Evolutionary conservation across 345 rosid species (phyloP).

Genomic region (Gossypium australe): DNA sequence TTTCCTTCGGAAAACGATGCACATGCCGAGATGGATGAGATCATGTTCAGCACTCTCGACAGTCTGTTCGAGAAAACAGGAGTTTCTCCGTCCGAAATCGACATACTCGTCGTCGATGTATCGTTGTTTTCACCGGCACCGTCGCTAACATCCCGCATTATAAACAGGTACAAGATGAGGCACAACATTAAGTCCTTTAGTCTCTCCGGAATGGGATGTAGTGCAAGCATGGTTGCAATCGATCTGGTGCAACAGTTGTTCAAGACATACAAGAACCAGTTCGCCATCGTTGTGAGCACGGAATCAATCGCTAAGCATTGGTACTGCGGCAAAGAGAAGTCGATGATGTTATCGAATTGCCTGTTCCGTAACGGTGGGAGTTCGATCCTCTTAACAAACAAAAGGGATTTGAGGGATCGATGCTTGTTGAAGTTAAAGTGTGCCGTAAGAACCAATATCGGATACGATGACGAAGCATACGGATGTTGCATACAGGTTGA

Average conservation of each 20-base stretch:
- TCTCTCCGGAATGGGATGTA: conserved; percentile 70
- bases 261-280: conserved; percentile 35
- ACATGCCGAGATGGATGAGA: conserved; percentile 47
- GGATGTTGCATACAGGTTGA: conserved; percentile 56
- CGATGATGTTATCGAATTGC: conserved; percentile 71
- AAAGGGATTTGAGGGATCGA: conserved; percentile 23
- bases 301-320: conserved; percentile 61
- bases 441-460: conserved; percentile 51
- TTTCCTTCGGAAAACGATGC: conserved; percentile 36
- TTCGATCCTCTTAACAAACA: conserved; percentile 62
- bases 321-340: conserved; percentile 63
- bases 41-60: conserved; percentile 42
- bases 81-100: conserved; percentile 42
- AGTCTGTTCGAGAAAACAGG: conserved; percentile 43
- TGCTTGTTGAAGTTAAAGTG: conserved; percentile 45
- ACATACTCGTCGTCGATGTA: conserved; percentile 61
- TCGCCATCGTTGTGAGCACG: conserved; percentile 68
- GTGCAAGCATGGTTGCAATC: conserved; percentile 50
- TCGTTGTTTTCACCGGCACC: conserved; percentile 52
- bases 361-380: conserved; percentile 73
- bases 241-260: conserved; percentile 53
- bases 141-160: conserved; percentile 52
- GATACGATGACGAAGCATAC: conserved; percentile 55
- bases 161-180: conserved; percentile 66
- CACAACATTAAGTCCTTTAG: conserved; percentile 52